Evolutionary conservation across 768 basidiomycete species (phyloP), one percentile per base, ranked within the genome.

Genomic region (Coprinopsis marcescibilis): DNA sequence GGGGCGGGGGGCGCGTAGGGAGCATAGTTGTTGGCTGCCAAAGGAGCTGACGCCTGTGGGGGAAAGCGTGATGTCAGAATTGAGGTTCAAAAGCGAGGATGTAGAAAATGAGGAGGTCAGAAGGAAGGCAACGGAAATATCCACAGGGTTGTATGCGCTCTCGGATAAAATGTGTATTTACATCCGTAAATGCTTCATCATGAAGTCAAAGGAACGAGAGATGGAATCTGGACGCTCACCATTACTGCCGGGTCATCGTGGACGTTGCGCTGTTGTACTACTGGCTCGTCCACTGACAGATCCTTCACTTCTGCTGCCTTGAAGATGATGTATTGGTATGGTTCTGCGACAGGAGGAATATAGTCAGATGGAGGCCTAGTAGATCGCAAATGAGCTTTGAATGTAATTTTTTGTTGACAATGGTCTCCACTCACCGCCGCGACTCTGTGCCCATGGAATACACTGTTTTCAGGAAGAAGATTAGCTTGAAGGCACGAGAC

Each of bases 281-380:
- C 68, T 19, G 77, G 74, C 49, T 89, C 84, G 56, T 92, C 89
- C 12, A 92, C 87, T 21, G 85, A 75, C n/a, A 91, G 73, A 59
- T 92, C 89, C 58, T 91, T 90, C 51, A 91, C 89, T 64, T 92
- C 88, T 2, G 86, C 86, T 5, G 89, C 89, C 43, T 87, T 86
- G 67, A 93, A 93, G 53, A 93, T 87, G 65, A 93, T 91, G 65
- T 89, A 91, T 53, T 85, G 77, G 61, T 91, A 93, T 0, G 88
- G 87, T 50, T 85, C 85, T 60, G 81, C 80, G 35, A 84, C 83
- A 0, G 89, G 87, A 3, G 89, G 85, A 48, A 90, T 89, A 64
- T 81, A 93, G 62, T 91, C 83, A 26, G 75, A 64, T 32, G 81
- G 77, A 8, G 85, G 83, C 53, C 85, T 87, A n/a, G 57, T 10